A percentile compares a stretch with the other conserved stretches of the same genome.
phyloP scores from a whole-genome alignment of 495 filamentous ascomycete genomes.

The Aspergillus nanangensis region DNA sequence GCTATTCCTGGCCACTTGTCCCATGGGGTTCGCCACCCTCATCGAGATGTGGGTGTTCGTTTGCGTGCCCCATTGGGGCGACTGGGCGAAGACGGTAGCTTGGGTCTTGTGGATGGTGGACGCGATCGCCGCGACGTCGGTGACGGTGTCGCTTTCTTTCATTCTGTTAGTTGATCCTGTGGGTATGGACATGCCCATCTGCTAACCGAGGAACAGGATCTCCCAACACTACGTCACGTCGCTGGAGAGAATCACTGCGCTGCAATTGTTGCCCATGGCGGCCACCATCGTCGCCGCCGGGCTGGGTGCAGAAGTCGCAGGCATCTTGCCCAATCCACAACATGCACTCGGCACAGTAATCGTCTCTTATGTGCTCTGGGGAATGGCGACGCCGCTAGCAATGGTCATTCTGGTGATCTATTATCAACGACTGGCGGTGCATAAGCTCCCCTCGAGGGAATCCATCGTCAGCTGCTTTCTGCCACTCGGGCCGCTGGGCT shows the following conservation, averaged over 20 bases:
- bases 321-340: constrained; percentile 17
- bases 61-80: constrained; percentile 41
- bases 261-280: constrained; percentile 43
- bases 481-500: constrained; percentile 43
- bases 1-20: constrained; percentile 42
- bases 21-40: constrained; percentile 49
- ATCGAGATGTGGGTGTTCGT: constrained; percentile 43
- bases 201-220: constrained; percentile 13
- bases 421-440: constrained; percentile 41
- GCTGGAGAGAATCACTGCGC: constrained; percentile 39
- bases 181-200: background rate
- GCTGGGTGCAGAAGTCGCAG: constrained; percentile 35
- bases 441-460: constrained; percentile 42
- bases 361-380: constrained; percentile 41
- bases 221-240: constrained; percentile 34
- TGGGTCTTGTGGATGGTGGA: constrained; percentile 48
- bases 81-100: constrained; percentile 26
- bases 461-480: constrained; percentile 44
- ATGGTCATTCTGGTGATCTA: constrained; percentile 41
- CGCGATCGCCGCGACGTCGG: constrained; percentile 28
- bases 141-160: constrained; percentile 38
- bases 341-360: constrained; percentile 38
- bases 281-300: constrained; percentile 43
- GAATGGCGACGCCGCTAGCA: constrained; percentile 40
- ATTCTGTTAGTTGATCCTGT: constrained; percentile 25